These are phyloP conservation scores for Candida orba DNA, from an alignment of 805 yeast species.

Conservation along the genomic window DNA sequence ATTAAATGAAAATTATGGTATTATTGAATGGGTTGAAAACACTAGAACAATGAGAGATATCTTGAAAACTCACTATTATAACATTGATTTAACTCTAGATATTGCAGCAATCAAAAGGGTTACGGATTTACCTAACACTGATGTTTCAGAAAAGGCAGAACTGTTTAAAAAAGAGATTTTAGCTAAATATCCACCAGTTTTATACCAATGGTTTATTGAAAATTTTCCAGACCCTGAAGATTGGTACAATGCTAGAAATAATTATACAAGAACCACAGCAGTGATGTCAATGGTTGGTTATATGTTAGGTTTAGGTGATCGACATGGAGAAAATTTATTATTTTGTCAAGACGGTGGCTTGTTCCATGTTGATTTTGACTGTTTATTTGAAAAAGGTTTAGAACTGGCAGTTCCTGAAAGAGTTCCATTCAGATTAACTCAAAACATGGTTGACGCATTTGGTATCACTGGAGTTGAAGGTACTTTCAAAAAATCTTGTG, in stretches of 20 bases:
- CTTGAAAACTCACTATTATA: slow-evolving; percentile 35
- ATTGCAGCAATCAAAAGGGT: slow-evolving; percentile 21
- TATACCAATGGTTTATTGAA: slow-evolving; percentile 83
- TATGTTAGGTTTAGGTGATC: slow-evolving; percentile 88
- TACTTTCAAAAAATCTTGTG: slow-evolving; percentile 75
- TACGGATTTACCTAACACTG: slow-evolving; percentile 19
- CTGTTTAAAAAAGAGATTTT: slow-evolving; percentile 28
- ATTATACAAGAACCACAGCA: slow-evolving; percentile 73
- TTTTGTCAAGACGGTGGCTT: slow-evolving; percentile 72
- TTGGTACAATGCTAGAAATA: slow-evolving; percentile 78
- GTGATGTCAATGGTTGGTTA: slow-evolving; percentile 98
- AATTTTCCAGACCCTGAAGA: slow-evolving; percentile 82
- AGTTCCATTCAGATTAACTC: slow-evolving; percentile 90
- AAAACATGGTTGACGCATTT: slow-evolving; percentile 80
- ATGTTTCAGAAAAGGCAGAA: slow-evolving; percentile 27
- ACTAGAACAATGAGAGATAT: slow-evolving; percentile 67
- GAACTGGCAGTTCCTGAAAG: slow-evolving; percentile 81
- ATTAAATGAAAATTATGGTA: slow-evolving; percentile 76
- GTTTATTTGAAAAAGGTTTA: slow-evolving; percentile 78
- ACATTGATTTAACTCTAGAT: slow-evolving; percentile 31
- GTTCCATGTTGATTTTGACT: slow-evolving; percentile 94
- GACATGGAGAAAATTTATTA: slow-evolving; percentile 90
- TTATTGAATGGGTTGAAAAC: slow-evolving; percentile 83
- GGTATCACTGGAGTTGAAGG: slow-evolving; percentile 91
- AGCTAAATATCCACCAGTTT: slow-evolving; percentile 51